Base-by-base conservation (phyloP, 1,284 basidiomycete species). In the Omphalotus olearius region DNA sequence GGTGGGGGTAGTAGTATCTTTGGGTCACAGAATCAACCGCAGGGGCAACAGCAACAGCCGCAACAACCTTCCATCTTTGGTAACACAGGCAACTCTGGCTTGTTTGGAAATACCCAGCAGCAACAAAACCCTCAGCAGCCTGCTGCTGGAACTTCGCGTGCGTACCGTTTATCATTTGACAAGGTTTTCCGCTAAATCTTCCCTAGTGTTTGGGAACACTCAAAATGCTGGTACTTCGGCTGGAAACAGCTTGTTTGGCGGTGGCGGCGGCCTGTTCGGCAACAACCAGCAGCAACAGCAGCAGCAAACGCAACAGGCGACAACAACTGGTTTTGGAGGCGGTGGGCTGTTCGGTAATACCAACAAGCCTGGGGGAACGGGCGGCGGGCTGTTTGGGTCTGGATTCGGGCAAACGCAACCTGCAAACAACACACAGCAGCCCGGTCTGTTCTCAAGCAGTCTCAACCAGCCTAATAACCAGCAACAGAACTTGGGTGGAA, bases 281-380 rank as follows among this genome's bases (percentile, higher is more conserved):
- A 55, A 49, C 30, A 58, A 58, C 20, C 57, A 59, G 28, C 62
- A 64, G 51, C 61, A 63, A 35, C 64, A 62, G 41, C 60, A 60
- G 28, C 60, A 60, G 45, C 61, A 61, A 39, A 60, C 63, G 14
- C 59, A 64, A 56, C 59, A 55, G 46, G 47, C 55, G n/a, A 45
- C 52, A 17, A 52, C 45, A 11, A 47, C 40, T 2, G 46, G 51
- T 20, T 56, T 55, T 47, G 53, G 50, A 6, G 39, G 54, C 6
- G 71, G 64, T 6, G 69, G 75, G 44, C 62, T 85, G 13, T 87
- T 89, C 59, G 77, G 80, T 6, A 61, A 57, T 33, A 62, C 49
- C 17, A 44, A 40, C 39, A 52, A 67, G 54, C 63, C 66, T 18
- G 62, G 62, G 16, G 56, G 62, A 17, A 59, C 67, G 28, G 65